Percentiles rank a stretch among this genome's conserved stretches.
These are phyloP conservation scores for Cornus suecica DNA, from an alignment of 148 eudicot species.

Conservation along the genomic window DNA sequence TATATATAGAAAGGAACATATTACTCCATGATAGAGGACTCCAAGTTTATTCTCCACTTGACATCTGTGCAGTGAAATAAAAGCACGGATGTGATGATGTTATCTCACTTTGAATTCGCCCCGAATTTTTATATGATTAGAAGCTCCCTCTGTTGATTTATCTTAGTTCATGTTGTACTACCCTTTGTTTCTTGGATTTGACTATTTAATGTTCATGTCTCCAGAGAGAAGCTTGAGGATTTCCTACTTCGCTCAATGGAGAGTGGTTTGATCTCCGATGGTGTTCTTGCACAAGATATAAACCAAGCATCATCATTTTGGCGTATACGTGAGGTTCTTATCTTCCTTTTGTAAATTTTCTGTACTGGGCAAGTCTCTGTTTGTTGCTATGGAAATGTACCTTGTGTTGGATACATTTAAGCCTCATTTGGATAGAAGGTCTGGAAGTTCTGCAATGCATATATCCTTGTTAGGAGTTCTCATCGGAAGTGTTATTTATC, in stretches of 20 bases:
- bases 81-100: too few relatives aligned
- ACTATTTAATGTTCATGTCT: constrained; percentile 23
- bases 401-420: not conserved
- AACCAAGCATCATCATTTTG: constrained; percentile 92
- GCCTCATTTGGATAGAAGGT: not conserved
- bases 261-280: constrained; percentile 79
- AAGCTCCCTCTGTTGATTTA: not conserved
- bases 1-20: too few relatives aligned
- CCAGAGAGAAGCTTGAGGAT: constrained; percentile 90
- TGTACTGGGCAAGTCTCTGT: not conserved
- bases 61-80: too few relatives aligned
- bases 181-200: not conserved
- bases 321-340: constrained; percentile 89
- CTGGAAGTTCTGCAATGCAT: not conserved
- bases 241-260: constrained; percentile 82
- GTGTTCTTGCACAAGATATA: constrained; percentile 90
- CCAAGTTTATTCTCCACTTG: too few relatives aligned
- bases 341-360: constrained; percentile 2
- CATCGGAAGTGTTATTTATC: too few relatives aligned
- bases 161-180: not conserved
- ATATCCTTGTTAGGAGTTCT: too few relatives aligned
- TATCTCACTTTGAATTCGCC: too few relatives aligned
- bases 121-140: not conserved
- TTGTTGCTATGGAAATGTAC: not conserved
- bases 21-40: too few relatives aligned